A percentile compares a stretch with the other conserved stretches of the same genome.
phyloP scores from a whole-genome alignment of 495 filamentous ascomycete genomes.

The Xylaria longipes region DNA sequence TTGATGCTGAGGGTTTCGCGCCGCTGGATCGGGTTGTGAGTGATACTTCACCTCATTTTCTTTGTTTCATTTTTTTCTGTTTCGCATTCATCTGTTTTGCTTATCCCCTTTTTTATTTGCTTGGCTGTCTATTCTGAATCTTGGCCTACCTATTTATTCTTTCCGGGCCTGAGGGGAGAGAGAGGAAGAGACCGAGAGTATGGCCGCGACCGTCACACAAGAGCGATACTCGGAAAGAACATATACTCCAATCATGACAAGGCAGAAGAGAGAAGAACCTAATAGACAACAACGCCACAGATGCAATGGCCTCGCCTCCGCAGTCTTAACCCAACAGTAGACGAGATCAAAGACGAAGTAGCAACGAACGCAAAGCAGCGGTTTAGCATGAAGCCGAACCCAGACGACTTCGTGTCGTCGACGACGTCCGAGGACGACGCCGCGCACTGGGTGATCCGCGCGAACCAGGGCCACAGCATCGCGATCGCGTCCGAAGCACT shows the following conservation, averaged over 20 bases:
- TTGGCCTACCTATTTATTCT: neutral
- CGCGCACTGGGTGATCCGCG: slow-evolving; percentile 82
- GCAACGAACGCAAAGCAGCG: slow-evolving; percentile 86
- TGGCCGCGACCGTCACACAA: neutral
- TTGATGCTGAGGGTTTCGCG: slow-evolving; percentile 82
- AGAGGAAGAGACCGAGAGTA: neutral
- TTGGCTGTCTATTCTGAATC: neutral
- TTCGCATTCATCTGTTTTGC: neutral
- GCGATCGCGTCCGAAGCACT: slow-evolving; percentile 70
- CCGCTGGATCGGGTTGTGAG: slow-evolving; percentile 79
- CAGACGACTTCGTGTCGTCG: slow-evolving; percentile 19
- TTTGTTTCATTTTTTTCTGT: neutral
- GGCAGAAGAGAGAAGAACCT: neutral
- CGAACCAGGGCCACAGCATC: slow-evolving; percentile 89
- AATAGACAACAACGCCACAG: slow-evolving; percentile 45
- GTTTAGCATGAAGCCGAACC: slow-evolving; percentile 67
- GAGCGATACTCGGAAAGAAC: neutral
- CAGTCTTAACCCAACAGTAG: slow-evolving; percentile 71
- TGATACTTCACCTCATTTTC: slow-evolving; percentile 28
- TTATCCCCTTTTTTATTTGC: slow-evolving; percentile 5
- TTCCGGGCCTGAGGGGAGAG: neutral
- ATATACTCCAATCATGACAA: neutral
- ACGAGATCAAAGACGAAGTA: slow-evolving; percentile 76
- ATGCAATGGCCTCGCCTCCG: slow-evolving; percentile 73
- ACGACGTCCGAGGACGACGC: slow-evolving; percentile 52